A percentile compares a stretch with the other conserved stretches of the same genome.
These are phyloP conservation scores for Suillus occidentalis DNA, from an alignment of 768 basidiomycete genomes.

Conservation along the genomic window DNA sequence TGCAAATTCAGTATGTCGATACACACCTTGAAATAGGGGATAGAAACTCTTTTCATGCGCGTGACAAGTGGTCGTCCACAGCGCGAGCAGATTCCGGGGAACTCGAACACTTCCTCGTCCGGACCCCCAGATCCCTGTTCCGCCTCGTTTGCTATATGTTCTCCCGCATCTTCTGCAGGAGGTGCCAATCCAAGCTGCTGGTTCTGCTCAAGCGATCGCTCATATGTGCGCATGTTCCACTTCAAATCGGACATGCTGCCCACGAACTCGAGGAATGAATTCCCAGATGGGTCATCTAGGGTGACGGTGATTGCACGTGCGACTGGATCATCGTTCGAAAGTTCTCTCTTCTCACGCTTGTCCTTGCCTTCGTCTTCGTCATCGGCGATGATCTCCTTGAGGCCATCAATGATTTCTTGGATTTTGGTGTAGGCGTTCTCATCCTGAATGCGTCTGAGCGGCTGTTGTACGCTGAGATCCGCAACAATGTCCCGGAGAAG, in stretches of 20 bases:
- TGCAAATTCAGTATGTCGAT: neutral
- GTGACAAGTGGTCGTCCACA: conserved; percentile 85
- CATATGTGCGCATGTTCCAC: conserved; percentile 87
- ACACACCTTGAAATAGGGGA: conserved; percentile 93
- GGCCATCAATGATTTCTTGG: conserved; percentile 64
- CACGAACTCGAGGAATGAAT: conserved; percentile 93
- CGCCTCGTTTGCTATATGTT: conserved; percentile 12
- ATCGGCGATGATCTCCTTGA: conserved; percentile 65
- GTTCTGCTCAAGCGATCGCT: conserved; percentile 79
- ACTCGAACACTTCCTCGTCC: conserved; percentile 87
- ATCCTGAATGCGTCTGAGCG: conserved; percentile 78
- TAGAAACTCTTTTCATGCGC: conserved; percentile 92
- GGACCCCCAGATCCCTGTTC: conserved; percentile 35
- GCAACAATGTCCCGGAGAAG: conserved; percentile 78
- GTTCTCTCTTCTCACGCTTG: conserved; percentile 29
- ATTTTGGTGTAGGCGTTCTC: conserved; percentile 72
- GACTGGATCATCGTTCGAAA: conserved; percentile 44
- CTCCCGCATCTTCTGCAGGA: conserved; percentile 38
- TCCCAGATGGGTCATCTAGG: conserved; percentile 92
- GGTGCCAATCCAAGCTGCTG: conserved; percentile 71
- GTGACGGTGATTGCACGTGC: conserved; percentile 77
- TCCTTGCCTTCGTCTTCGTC: conserved; percentile 37
- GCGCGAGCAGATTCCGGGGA: conserved; percentile 85
- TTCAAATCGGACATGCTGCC: conserved; percentile 88
- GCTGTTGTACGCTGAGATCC: conserved; percentile 82